Percentiles rank a stretch among this genome's conserved stretches.
Conservation (phyloP, 139 green algal species). For the Zygnema circumcarinatum region DNA sequence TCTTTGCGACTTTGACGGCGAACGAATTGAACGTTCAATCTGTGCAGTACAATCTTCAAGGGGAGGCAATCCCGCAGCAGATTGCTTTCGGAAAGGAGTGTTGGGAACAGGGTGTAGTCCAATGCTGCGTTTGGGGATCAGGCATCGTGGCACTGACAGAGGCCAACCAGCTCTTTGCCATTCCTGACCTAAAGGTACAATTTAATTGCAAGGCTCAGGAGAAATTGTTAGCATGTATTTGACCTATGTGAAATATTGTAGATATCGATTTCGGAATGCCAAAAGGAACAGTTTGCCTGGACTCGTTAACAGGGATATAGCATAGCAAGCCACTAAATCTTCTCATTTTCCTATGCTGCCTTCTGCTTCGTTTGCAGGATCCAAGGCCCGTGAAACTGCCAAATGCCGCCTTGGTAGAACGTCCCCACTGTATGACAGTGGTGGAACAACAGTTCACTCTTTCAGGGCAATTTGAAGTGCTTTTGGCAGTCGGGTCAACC, state of each 20-base stretch:
- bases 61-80: slow-evolving; percentile 60
- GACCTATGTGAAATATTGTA: no score
- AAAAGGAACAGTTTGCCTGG: no score
- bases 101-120: slow-evolving; percentile 67
- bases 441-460: slow-evolving; percentile 65
- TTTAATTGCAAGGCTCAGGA: no score
- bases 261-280: no score
- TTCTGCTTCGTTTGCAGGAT: background rate
- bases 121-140: slow-evolving; percentile 63
- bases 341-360: no score
- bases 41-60: slow-evolving; percentile 65
- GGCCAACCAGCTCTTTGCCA: slow-evolving; percentile 67
- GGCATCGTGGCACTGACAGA: slow-evolving; percentile 74
- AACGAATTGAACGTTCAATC: no score
- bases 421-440: slow-evolving; percentile 71
- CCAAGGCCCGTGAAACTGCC: slow-evolving; percentile 34
- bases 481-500: slow-evolving; percentile 68
- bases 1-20: no score
- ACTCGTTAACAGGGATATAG: no score
- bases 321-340: no score
- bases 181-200: slow-evolving; percentile 61
- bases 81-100: slow-evolving; percentile 73
- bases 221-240: no score
- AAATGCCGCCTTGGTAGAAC: slow-evolving; percentile 2
- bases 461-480: slow-evolving; percentile 66